These are phyloP conservation scores for Chlorella variabilis DNA, from an alignment of 163 green algal species.

Conservation along the genomic window DNA sequence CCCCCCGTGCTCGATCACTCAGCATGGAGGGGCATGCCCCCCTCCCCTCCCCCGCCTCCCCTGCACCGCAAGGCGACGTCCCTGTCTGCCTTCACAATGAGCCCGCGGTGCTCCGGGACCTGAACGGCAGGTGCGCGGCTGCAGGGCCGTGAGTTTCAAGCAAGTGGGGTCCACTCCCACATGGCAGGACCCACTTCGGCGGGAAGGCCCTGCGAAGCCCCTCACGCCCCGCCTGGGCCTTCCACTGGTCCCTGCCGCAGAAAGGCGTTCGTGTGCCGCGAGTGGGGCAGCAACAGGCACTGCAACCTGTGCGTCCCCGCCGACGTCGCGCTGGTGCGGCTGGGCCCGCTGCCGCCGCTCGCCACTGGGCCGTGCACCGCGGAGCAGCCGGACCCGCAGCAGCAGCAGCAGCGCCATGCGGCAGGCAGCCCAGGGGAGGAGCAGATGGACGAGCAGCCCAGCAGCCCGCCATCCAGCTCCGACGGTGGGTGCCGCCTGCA, in stretches of 20 bases:
- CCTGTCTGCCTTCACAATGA: conserved; percentile 18
- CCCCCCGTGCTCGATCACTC: too few species aligned
- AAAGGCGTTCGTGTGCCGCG: conserved; percentile 24
- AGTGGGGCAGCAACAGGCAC: conserved; percentile 24
- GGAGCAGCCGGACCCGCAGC: not conserved
- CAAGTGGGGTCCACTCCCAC: too few species aligned
- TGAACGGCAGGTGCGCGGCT: conserved; percentile 10
- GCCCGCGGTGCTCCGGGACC: conserved; percentile 4
- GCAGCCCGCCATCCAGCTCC: not conserved
- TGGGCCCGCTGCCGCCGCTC: not conserved
- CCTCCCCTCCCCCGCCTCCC: not conserved
- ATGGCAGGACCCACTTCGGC: not conserved
- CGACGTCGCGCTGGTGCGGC: conserved; percentile 18
- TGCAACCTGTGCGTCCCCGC: conserved; percentile 20
- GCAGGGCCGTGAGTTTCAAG: too few species aligned
- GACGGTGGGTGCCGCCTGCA: not conserved
- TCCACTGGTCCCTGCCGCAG: conserved; percentile 1
- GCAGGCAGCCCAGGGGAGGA: not conserved
- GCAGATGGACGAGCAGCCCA: not conserved
- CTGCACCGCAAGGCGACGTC: not conserved
- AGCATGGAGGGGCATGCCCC: not conserved
- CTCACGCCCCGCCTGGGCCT: too few species aligned
- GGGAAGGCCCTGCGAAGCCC: too few species aligned
- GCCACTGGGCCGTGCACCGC: not conserved
- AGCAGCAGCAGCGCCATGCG: not conserved